Evolutionary conservation across 192 early-diverging fungal species (phyloP), one percentile per base, ranked within the genome.

Genomic region (Backusella tuberculispora): DNA sequence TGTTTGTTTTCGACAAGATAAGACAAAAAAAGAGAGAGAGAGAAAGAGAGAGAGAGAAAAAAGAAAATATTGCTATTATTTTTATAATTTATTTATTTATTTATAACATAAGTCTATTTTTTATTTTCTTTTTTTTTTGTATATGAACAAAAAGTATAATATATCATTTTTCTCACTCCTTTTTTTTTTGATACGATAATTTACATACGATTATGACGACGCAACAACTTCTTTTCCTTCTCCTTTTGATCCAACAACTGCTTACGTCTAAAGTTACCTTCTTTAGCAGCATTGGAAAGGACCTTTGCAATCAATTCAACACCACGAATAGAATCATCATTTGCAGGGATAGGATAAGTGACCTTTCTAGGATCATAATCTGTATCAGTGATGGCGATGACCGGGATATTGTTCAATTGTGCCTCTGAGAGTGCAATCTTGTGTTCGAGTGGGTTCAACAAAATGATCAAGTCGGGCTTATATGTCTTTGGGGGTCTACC

Each of bases 341-440:
- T 99, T 64, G 92, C 96, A 1, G 97, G 95, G 44, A 99, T 94
- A 17, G 95, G 92, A 80, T 97, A 99, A 3, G 93, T 91, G 40
- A 98, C 95, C 8, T 76, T 74, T 14, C 87, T 83, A 41, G 97
- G 95, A 79, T 97, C 91, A 78, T 90, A 92, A 84, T 99, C 94
- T 26, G 95, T 96, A 78, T 99, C 97, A 43, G 93, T 89, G 66
- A 99, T 85, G 47, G 93, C 95, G 56, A 99, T 90, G 8, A 95
- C 92, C 26, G 97, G 97, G 40, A 99, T 91, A 72, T 92, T 88
- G 73, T 86, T 77, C 38, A 87, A 78, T 47, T 90, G 86, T 6
- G 94, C 89, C 73, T 99, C 97, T 60, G 88, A 79, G 64, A 95
- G 87, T n/a, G 93, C 95, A 68, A 91, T 90, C 56, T 79, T 76